Evolutionary conservation across 495 filamentous ascomycete species (phyloP).

Genomic region (Pseudomonodictys pantanalensis): DNA sequence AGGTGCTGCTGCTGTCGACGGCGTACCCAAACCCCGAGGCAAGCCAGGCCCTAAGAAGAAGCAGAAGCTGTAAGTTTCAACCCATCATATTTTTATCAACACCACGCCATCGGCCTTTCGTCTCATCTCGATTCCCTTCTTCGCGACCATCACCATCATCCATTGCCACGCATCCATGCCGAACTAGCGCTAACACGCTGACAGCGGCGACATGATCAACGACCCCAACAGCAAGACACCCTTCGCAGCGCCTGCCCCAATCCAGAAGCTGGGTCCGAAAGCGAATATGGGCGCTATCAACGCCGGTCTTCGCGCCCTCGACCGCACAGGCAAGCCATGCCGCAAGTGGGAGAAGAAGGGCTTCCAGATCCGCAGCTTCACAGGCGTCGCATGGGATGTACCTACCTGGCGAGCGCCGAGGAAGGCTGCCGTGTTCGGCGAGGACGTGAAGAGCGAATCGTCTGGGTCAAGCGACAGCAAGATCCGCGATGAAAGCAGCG

Average conservation of each 20-base stretch:
- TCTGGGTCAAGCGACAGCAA: slow-evolving; percentile 73
- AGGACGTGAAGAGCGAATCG: slow-evolving; percentile 50
- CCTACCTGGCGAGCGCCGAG: slow-evolving; percentile 79
- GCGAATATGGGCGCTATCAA: slow-evolving; percentile 98
- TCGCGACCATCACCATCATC: neutral
- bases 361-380: slow-evolving; percentile 87
- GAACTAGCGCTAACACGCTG: slow-evolving; percentile 7
- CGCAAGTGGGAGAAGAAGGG: slow-evolving; percentile 84
- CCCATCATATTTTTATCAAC: neutral
- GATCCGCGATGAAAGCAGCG: slow-evolving; percentile 67
- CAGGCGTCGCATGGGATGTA: slow-evolving; percentile 80
- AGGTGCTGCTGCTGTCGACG: slow-evolving; percentile 52
- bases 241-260: slow-evolving; percentile 30
- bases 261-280: slow-evolving; percentile 89
- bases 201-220: slow-evolving; percentile 34
- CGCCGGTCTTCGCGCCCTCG: slow-evolving; percentile 87
- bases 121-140: neutral
- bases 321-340: slow-evolving; percentile 84
- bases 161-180: neutral
- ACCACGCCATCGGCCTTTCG: neutral
- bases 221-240: slow-evolving; percentile 29
- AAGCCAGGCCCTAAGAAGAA: slow-evolving; percentile 97
- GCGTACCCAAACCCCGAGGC: slow-evolving; percentile 63
- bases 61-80: slow-evolving; percentile 73
- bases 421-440: slow-evolving; percentile 42